These are phyloP conservation scores for Lanmaoa pseudosensibilis DNA, from an alignment of 768 basidiomycete genomes.

Conservation along the genomic window DNA sequence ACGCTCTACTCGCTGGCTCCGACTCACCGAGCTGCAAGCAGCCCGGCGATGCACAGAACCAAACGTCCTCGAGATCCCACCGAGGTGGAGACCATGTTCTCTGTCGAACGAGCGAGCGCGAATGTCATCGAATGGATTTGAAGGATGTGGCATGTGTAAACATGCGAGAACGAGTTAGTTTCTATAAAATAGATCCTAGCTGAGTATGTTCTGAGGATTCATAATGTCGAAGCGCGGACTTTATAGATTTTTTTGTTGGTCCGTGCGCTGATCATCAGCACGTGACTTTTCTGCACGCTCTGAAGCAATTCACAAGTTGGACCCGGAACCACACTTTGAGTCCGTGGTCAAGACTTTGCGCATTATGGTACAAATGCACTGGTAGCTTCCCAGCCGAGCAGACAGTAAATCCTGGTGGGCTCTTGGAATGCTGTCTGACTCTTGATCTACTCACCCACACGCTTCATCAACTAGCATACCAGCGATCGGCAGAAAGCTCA, in stretches of 20 bases:
- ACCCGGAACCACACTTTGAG: too few species aligned
- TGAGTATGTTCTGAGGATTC: conserved; percentile 70
- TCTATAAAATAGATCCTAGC: conserved; percentile 80
- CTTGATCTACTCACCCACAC: too few species aligned
- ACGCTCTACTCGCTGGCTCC: conserved; percentile 57
- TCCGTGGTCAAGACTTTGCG: too few species aligned
- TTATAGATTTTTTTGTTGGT: conserved; percentile 38
- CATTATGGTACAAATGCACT: too few species aligned
- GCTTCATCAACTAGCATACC: too few species aligned
- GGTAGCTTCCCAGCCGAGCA: too few species aligned
- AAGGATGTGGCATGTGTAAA: conserved; percentile 74
- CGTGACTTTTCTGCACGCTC: conserved; percentile 25
- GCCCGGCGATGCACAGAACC: conserved; percentile 36
- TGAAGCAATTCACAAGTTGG: too few species aligned
- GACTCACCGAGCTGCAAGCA: conserved; percentile 27
- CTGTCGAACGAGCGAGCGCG: conserved; percentile 65
- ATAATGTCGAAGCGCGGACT: conserved; percentile 17
- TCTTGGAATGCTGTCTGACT: not conserved
- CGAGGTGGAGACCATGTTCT: conserved; percentile 51
- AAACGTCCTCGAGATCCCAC: conserved; percentile 64
- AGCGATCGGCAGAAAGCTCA: not conserved
- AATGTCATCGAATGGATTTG: conserved; percentile 70
- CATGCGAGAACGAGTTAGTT: conserved; percentile 79
- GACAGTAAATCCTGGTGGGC: not conserved
- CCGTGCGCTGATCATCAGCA: conserved; percentile 32